Percentiles rank a stretch among this genome's conserved stretches.
phyloP scores from a whole-genome alignment of 139 green algal species.

The Chlorella sp. region DNA sequence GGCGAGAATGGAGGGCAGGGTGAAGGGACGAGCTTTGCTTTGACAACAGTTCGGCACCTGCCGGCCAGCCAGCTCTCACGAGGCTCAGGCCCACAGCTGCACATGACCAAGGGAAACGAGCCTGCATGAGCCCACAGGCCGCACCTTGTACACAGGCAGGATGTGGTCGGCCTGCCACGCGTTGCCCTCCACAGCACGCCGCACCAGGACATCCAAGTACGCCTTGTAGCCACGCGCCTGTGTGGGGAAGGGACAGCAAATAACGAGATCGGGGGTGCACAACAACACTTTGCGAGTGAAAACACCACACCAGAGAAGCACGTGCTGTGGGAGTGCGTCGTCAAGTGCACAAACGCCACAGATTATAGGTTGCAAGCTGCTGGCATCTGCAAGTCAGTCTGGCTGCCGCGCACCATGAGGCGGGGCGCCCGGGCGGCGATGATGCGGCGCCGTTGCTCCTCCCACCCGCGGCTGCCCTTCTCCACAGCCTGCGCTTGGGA shows the following conservation, averaged over 20 bases:
- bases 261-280: no score
- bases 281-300: no score
- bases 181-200: conserved; percentile 68
- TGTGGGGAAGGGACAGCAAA: background rate
- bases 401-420: background rate
- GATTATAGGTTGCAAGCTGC: no score
- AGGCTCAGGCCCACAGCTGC: no score
- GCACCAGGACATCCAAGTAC: conserved; percentile 53
- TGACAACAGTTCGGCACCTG: background rate
- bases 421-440: background rate
- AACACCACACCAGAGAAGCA: no score
- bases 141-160: conserved; percentile 72
- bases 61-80: no score
- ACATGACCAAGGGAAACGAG: background rate
- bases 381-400: background rate
- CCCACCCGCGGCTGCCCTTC: conserved; percentile 39
- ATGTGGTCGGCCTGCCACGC: conserved; percentile 95
- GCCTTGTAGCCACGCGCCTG: conserved; percentile 42
- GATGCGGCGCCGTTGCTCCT: conserved; percentile 22
- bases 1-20: background rate
- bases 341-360: no score
- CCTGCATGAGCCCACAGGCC: background rate
- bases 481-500: conserved; percentile 64
- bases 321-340: no score
- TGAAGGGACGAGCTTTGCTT: background rate